Base-by-base conservation (phyloP, 2,329 filamentous ascomycete genomes). In the Penicillium freii region DNA sequence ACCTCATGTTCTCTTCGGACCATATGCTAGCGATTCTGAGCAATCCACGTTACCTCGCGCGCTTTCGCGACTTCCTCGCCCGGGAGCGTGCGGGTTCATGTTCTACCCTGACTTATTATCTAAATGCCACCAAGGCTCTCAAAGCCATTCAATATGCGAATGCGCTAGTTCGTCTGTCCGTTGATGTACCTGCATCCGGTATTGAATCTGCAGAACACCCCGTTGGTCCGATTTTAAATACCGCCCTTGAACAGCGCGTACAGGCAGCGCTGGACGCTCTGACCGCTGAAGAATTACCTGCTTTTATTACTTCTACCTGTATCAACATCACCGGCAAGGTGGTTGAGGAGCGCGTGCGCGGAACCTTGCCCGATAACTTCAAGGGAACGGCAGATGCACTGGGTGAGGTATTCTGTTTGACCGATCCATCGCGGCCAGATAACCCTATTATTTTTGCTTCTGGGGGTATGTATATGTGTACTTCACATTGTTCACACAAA, bases 371-470 rank as follows among this genome's bases (percentile, higher is more conserved):
- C 4, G 76, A 82, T 0, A 80, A 87, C 63, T 75, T 90, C 27
- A 80, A 83, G 45, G 86, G 89, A 50, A 82, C 88, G 23, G 89
- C 87, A 0, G 87, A 91, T 69, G 88, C 87, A 0, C 71, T 92
- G 56, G 89, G 87, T 0, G 88, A 92, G 69, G 88, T 90, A 0
- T 92, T 91, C 64, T 92, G 88, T 69, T 71, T 92, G 52, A 89
- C 87, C 0, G 89, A 92, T 70, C 88, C 89, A 11, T 89, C 87
- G 1, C 78, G 87, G 56, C 78, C 81, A 2, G 89, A 91, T 62
- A 91, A 91, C 67, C 89, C 88, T 1, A 89, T 91, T 59, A 84
- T 91, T 1, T 90, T 91, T 73, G 87, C 87, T 6, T 91, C 87
- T 7, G 86, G 90, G 80, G 86, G 87, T 88, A 68, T 34, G 71